Evolutionary conservation across 2,329 filamentous ascomycete species (phyloP).

Genomic region (Atkinsonella hypoxylon): DNA sequence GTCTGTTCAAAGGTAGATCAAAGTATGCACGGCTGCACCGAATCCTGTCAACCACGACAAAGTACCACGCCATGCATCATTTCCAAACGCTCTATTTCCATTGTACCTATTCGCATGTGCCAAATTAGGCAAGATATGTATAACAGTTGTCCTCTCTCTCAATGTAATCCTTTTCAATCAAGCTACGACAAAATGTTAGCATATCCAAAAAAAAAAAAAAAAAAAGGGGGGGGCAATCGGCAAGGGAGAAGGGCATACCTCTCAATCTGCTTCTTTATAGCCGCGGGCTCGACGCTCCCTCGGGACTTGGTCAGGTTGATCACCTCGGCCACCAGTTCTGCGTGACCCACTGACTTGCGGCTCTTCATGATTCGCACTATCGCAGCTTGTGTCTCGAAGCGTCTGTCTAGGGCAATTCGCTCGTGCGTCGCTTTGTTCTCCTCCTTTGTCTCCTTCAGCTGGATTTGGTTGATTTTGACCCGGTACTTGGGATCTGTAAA

Average conservation of each 20-base stretch:
- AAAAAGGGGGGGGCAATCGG: slow-evolving; percentile 1
- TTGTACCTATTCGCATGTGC: too few relatives aligned
- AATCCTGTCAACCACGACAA: too few relatives aligned
- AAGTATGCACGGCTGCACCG: too few relatives aligned
- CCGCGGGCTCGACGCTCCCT: slow-evolving; percentile 70
- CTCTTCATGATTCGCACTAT: slow-evolving; percentile 97
- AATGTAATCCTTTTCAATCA: slow-evolving; percentile 90
- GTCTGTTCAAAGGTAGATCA: too few relatives aligned
- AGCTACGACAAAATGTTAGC: slow-evolving; percentile 29
- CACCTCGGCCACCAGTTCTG: slow-evolving; percentile 81
- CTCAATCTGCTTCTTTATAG: slow-evolving; percentile 97
- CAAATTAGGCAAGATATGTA: slow-evolving; percentile 50
- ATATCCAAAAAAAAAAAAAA: not conserved
- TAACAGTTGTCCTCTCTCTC: slow-evolving; percentile 65
- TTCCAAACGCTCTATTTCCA: too few relatives aligned
- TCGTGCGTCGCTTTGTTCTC: slow-evolving; percentile 94
- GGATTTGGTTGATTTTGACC: slow-evolving; percentile 98
- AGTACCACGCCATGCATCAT: too few relatives aligned
- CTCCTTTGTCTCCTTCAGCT: slow-evolving; percentile 88
- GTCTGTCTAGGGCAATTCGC: slow-evolving; percentile 74
- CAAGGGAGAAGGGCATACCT: slow-evolving; percentile 43
- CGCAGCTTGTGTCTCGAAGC: slow-evolving; percentile 93
- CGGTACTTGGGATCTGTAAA: slow-evolving; percentile 77
- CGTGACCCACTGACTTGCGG: slow-evolving; percentile 73
- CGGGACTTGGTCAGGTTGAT: slow-evolving; percentile 81